phyloP scores from a whole-genome alignment of 2,329 filamentous ascomycete species.

The Atkinsonella texensis region DNA sequence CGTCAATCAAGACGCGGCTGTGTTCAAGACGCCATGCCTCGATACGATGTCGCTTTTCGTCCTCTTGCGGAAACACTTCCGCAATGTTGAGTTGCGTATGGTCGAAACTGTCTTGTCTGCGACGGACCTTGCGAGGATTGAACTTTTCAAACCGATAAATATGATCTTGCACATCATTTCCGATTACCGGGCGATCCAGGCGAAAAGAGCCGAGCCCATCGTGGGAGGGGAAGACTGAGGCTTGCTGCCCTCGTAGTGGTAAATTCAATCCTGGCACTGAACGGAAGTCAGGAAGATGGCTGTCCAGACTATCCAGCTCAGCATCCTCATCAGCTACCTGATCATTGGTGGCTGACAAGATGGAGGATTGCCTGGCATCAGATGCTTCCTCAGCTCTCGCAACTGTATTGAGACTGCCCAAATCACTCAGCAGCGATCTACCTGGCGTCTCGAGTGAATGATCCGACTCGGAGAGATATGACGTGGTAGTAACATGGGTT shows the following conservation, averaged over 20 bases:
- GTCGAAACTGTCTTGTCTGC: slow-evolving; percentile 41
- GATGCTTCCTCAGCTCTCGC: slow-evolving; percentile 45
- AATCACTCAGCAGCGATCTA: slow-evolving; percentile 64
- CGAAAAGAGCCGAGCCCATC: slow-evolving; percentile 84
- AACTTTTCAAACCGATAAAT: slow-evolving; percentile 81
- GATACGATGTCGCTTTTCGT: slow-evolving; percentile 71
- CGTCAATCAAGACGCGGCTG: slow-evolving; percentile 70
- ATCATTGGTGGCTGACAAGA: slow-evolving; percentile 24
- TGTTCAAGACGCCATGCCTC: slow-evolving; percentile 90
- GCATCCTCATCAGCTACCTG: slow-evolving; percentile 49
- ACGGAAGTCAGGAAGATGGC: slow-evolving; percentile 80
- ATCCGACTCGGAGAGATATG: slow-evolving; percentile 57
- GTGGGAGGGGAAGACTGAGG: slow-evolving; percentile 74
- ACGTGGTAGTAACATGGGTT: slow-evolving; percentile 49
- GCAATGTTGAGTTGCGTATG: slow-evolving; percentile 38
- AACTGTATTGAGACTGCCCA: slow-evolving; percentile 64
- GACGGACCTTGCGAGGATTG: slow-evolving; percentile 57
- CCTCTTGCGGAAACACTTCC: slow-evolving; percentile 45
- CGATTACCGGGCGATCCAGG: slow-evolving; percentile 42
- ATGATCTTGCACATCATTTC: slow-evolving; percentile 60
- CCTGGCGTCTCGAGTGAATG: slow-evolving; percentile 52
- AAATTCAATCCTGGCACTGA: slow-evolving; percentile 33
- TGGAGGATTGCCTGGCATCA: slow-evolving; percentile 27
- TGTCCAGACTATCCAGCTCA: slow-evolving; percentile 87
- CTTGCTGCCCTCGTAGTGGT: slow-evolving; percentile 26